Evolutionary conservation across 257 asterid species (phyloP).

Genomic region (Solanum pinnatisectum): DNA sequence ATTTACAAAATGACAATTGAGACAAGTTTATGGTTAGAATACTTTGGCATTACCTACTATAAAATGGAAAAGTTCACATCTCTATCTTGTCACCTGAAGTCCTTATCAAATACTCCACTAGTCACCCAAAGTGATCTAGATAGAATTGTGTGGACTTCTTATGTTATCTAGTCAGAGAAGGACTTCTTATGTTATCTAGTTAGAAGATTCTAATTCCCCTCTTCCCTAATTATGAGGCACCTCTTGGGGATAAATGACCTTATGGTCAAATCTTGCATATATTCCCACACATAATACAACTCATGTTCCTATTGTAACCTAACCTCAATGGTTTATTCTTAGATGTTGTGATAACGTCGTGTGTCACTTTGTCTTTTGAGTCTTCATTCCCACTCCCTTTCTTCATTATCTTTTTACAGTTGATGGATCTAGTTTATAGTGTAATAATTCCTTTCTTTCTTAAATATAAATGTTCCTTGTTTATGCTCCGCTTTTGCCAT

Average conservation of each 20-base stretch:
- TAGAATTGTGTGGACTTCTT: neutral
- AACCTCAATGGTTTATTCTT: neutral
- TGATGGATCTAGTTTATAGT: neutral
- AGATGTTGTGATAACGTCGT: neutral
- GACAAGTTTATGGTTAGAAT: neutral
- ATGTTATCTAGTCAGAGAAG: neutral
- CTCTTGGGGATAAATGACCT: neutral
- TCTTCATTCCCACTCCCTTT: neutral
- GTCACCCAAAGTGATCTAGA: neutral
- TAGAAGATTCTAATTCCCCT: neutral
- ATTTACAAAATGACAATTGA: neutral
- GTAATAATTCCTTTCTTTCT: neutral
- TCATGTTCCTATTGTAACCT: neutral
- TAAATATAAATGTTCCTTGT: neutral
- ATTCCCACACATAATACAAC: neutral
- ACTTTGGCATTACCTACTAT: neutral
- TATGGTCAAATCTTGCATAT: neutral
- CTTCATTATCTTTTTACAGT: neutral
- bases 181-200: neutral
- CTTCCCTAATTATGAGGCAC: neutral
- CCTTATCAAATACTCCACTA: neutral
- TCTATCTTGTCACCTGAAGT: neutral
- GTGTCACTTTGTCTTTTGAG: neutral
- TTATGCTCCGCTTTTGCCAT: neutral
- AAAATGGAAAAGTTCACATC: neutral